These are phyloP conservation scores for Solanum sitiens DNA, from an alignment of 257 asterid genomes.

Conservation along the genomic window DNA sequence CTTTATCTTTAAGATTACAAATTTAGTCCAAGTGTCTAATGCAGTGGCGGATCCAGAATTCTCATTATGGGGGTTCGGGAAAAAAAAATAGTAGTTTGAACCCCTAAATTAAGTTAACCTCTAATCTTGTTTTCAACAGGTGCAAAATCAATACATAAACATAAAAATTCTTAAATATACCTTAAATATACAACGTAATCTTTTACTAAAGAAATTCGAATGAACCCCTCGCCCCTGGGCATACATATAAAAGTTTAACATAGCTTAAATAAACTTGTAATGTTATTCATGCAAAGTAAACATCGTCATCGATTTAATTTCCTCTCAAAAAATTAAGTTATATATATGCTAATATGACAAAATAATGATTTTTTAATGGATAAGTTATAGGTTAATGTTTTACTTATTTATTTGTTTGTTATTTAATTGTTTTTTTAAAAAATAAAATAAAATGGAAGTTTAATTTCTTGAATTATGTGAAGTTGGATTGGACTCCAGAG, in stretches of 20 bases:
- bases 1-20: not conserved
- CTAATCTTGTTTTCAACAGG: fast-evolving
- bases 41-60: too few relatives aligned
- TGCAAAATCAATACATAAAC: too few relatives aligned
- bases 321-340: not conserved
- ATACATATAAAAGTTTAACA: too few relatives aligned
- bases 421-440: not conserved
- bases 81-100: too few relatives aligned
- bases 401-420: not conserved
- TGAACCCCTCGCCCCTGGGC: too few relatives aligned
- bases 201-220: too few relatives aligned
- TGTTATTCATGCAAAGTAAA: not conserved
- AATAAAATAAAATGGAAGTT: not conserved
- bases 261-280: not conserved
- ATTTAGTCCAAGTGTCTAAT: not conserved
- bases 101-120: too few relatives aligned
- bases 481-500: slow-evolving; percentile 99
- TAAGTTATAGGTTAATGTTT: not conserved
- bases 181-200: too few relatives aligned
- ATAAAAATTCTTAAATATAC: too few relatives aligned
- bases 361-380: not conserved
- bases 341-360: not conserved
- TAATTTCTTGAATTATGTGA: slow-evolving; percentile 13
- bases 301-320: not conserved
- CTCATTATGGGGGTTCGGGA: fast-evolving